Evolutionary conservation across 345 rosid genomes (phyloP), one percentile per base, ranked within the genome.

Genomic region (Aquilaria yunnanensis): DNA sequence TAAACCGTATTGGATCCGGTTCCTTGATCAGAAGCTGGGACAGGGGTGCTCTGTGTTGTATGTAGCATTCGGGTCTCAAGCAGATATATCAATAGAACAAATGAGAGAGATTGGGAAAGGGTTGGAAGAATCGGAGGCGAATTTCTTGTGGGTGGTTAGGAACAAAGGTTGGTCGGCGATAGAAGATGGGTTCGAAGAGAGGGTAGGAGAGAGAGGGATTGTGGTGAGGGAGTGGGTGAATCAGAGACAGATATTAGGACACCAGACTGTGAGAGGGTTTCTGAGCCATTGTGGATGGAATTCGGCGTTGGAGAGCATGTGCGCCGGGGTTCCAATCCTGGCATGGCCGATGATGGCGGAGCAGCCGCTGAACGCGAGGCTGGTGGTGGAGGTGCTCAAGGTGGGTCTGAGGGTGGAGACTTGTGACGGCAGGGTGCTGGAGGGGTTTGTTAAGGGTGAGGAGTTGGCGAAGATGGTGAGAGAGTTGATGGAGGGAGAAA

Each of bases 281-380:
- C 47, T 89, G 61, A 89, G 90, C 45, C 98, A 92, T 46, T 92
- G 96, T 34, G 98, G 96, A 5, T 89, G 96, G 98, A 92, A 89
- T 60, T 92, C 98, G 4, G 75, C 72, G 0, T 51, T 79, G 61
- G 96, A 92, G 69, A 83, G 90, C 70, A 71, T 92, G 65, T 75
- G 87, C 32, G 81, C 78, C 1, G 92, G 83, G 1, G 85, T 89
- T n/a, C 98, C 92, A 0, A 75, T 92, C 23, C 72, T 92, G 7
- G 90, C 85, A 14, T 86, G 92, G 96, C 89, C 96, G 0, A 70
- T 83, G 90, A 77, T 80, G 83, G 98, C 89, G 0, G 95, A 89
- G 14, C 95, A 92, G 70, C 87, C 82, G 0, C 54, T 85, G 59
- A 92, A 87, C 41, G 85, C 91, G 0, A 84, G 74, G 65, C 59